Evolutionary conservation across 2,329 filamentous ascomycete genomes (phyloP).

Genomic region (Piedraia hortae): DNA sequence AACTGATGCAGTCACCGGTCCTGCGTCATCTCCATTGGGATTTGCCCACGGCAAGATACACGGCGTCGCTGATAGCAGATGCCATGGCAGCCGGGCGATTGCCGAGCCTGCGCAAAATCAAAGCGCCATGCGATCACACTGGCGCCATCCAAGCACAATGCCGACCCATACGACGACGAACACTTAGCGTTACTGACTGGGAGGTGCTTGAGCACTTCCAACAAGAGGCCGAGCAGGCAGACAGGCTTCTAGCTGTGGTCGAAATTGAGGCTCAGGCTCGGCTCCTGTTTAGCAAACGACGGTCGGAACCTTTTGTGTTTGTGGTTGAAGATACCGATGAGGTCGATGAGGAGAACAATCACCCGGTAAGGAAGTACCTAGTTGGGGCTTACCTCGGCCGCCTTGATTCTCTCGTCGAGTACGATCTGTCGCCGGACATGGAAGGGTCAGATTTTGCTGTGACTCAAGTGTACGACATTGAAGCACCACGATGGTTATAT

Average conservation of each 20-base stretch:
- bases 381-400: constrained; percentile 35
- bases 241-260: constrained; percentile 14
- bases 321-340: too few relatives aligned
- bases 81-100: constrained; percentile 36
- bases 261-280: constrained; percentile 38
- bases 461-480: constrained; percentile 5
- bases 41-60: constrained; percentile 26
- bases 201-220: constrained; percentile 3
- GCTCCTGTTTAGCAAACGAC: constrained; percentile 32
- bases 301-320: constrained; percentile 25
- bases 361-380: constrained; percentile 24
- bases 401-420: constrained; percentile 29
- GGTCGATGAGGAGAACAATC: constrained; percentile 22
- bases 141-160: constrained; percentile 43
- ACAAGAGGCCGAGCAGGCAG: constrained; percentile 3
- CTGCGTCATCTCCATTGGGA: constrained; percentile 31
- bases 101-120: constrained; percentile 30
- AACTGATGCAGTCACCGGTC: constrained; percentile 22
- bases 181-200: constrained; percentile 21
- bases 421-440: constrained; percentile 29
- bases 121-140: constrained; percentile 40
- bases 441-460: constrained; percentile 4
- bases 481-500: constrained; percentile 3
- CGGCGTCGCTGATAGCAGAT: constrained; percentile 34
- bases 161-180: constrained; percentile 28